These are phyloP conservation scores for Mycena polygramma DNA, from an alignment of 768 basidiomycete species.

Conservation along the genomic window DNA sequence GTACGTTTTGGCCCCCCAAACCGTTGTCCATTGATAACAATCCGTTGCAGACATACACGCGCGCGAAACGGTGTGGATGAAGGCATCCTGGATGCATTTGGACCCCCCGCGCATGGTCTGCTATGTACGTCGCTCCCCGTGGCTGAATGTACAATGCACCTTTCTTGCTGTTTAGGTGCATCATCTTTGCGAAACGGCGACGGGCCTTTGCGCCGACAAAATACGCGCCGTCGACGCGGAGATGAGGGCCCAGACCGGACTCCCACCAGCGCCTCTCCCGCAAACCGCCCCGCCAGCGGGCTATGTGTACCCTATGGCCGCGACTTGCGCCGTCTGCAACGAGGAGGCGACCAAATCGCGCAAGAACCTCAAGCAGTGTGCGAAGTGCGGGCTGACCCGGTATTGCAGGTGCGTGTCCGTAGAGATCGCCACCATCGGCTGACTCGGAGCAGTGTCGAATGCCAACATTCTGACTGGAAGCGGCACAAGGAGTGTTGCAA, in stretches of 20 bases:
- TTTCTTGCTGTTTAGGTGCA: slow-evolving; percentile 21
- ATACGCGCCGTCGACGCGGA: slow-evolving; percentile 2
- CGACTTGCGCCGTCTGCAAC: slow-evolving; percentile 28
- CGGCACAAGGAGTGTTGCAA: slow-evolving; percentile 33
- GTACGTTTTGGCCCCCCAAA: slow-evolving; percentile 1
- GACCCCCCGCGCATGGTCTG: slow-evolving; percentile 3
- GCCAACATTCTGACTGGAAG: slow-evolving; percentile 30
- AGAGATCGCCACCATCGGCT: neutral
- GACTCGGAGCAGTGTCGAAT: slow-evolving; percentile 23
- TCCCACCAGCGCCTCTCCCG: neutral
- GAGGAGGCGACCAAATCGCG: slow-evolving; percentile 10
- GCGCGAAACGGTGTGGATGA: slow-evolving; percentile 30
- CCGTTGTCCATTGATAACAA: neutral
- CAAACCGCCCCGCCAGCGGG: neutral
- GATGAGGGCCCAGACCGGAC: neutral
- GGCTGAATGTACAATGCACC: neutral
- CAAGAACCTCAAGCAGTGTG: slow-evolving; percentile 28
- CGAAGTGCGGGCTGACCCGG: slow-evolving; percentile 24
- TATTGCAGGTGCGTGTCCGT: slow-evolving; percentile 30
- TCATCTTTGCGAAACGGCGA: slow-evolving; percentile 18
- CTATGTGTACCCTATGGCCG: slow-evolving; percentile 17
- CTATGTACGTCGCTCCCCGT: slow-evolving; percentile 18
- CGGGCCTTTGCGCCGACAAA: slow-evolving; percentile 14
- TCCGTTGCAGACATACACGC: slow-evolving; percentile 12
- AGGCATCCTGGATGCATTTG: slow-evolving; percentile 22